Evolutionary conservation across 1,139 yeast species (phyloP), one percentile per base, ranked within the genome.

Genomic region (Kodamaea arcana): DNA sequence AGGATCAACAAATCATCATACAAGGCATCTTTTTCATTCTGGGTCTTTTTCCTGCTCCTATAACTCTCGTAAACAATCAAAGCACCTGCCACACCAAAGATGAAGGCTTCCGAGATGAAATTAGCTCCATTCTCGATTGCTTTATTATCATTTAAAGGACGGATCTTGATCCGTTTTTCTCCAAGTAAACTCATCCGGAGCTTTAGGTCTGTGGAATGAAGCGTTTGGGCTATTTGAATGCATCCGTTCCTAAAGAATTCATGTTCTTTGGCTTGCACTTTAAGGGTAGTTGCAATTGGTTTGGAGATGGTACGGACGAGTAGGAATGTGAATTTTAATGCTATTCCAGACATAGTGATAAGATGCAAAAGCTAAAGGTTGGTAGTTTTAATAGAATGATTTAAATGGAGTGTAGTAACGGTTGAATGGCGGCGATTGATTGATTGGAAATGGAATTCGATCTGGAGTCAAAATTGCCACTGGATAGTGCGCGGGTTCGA

Each of bases 121-220:
- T 74, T 82, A 30, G 95, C 94, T 1, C 95, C 95, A 38, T 72
- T 78, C 42, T 87, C 94, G 29, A 87, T 76, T 29, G 96, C 96
- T 51, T 79, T 81, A 16, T 81, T 79, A 46, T 87, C 95, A 52
- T 85, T 87, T 50, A 87, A 69, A 0, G 95, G 95, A 31, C 95
- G 69, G 9, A 86, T 73, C 45, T 72, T 76, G 41, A 65, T 67
- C 33, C 69, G 70, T 29, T 66, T 64, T 41, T 76, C 80, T 7
- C 92, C 86, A 39, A 82, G 59, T 29, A 86, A 67, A 27, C 76
- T 68, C 75, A 78, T 72, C 33, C 88, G 72, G 43, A 85, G 60
- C 30, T 61, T 60, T 35, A 80, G 68, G 51, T 87, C 95, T 2
- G 85, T 67, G 31, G 67, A 65, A 51, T 87, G 95, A 31, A 86